A percentile compares a stretch with the other conserved stretches of the same genome.
Conservation (phyloP, 805 yeast genomes). For the Suhomyces faveliae region DNA sequence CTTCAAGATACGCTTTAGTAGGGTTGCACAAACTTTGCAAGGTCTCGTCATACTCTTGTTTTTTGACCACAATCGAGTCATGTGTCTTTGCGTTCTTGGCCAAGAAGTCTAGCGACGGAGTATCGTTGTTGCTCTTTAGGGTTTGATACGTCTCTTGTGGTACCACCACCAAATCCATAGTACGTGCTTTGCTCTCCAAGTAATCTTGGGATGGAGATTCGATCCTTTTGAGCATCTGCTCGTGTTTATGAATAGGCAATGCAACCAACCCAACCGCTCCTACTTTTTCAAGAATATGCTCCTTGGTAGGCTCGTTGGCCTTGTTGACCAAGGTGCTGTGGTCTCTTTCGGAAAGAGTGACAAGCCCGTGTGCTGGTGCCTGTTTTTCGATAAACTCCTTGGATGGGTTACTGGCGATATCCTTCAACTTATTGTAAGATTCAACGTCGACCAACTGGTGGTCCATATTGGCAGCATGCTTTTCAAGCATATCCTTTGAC, state of each 20-base stretch:
- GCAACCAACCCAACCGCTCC: constrained; percentile 11
- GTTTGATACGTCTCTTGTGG: constrained; percentile 16
- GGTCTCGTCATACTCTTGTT: constrained; percentile 13
- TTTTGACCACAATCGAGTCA: constrained; percentile 11
- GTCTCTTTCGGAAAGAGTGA: constrained; percentile 8
- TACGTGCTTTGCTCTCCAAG: constrained; percentile 10
- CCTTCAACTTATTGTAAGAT: constrained; percentile 10
- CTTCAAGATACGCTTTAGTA: constrained; percentile 20
- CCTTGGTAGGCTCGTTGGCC: constrained; percentile 16
- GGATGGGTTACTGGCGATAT: constrained; percentile 16
- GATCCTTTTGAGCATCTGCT: constrained; percentile 7
- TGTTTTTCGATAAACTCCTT: constrained; percentile 10
- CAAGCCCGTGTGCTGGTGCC: constrained; percentile 11
- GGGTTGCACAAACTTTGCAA: constrained; percentile 7
- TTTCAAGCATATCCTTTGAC: constrained; percentile 7
- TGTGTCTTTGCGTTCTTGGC: constrained; percentile 3
- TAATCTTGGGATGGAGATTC: constrained; percentile 13
- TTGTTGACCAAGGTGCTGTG: constrained; percentile 10
- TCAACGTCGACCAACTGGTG: constrained; percentile 12
- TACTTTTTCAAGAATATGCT: constrained; percentile 13
- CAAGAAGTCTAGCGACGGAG: constrained; percentile 11
- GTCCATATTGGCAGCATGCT: constrained; percentile 8
- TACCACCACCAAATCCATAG: constrained; percentile 6
- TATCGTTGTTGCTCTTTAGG: constrained; percentile 16
- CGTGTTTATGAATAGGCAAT: constrained; percentile 11